Evolutionary conservation across 2,329 filamentous ascomycete species (phyloP), one percentile per base, ranked within the genome.

Genomic region (Myriosclerotinia duriaeana): DNA sequence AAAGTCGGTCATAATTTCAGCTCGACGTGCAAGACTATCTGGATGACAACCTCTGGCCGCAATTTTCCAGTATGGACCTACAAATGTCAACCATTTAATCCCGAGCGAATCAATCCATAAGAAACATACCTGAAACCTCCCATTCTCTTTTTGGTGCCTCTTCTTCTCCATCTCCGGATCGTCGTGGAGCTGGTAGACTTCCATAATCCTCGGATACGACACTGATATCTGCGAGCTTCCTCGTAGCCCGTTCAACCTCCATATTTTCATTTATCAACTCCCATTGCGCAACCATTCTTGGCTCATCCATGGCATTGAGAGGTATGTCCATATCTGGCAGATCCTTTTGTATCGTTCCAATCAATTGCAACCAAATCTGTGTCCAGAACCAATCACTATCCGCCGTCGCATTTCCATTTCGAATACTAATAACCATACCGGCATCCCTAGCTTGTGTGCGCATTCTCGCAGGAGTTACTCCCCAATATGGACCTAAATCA

Each of bases 271-370:
- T 78, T 53, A 89, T 81, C 14, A 82, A 78, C 61, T 88, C 82
- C 78, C 82, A 86, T 9, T 84, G 81, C 0, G 85, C 83, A 40
- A 88, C 77, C 22, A 89, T 77, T n/a, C 87, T 80, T 15, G 87
- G 82, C 74, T 89, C 86, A 73, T 89, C 87, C 80, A 87, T 82
- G 60, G 83, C 81, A 74, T 89, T 89, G 77, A 89, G 82, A 14
- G 86, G 82, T 78, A 89, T 87, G 72, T 89, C 86, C 74, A 89
- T 83, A 70, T 89, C 86, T 2, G 87, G 87, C 26, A 89, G 74
- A 56, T 82, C 77, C 17, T 80, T 74, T 53, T 83, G 81, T 53
- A 87, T 83, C 70, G 53, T 77, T 59, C 72, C 46, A 2, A 76
- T 74, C 69, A 78, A 68, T 54, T 76, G 73, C 53, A 73, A 71